A percentile compares a stretch with the other conserved stretches of the same genome.
These are phyloP conservation scores for Oryza australiensis DNA, from an alignment of 176 grass and related monocot genomes.

Conservation along the genomic window DNA sequence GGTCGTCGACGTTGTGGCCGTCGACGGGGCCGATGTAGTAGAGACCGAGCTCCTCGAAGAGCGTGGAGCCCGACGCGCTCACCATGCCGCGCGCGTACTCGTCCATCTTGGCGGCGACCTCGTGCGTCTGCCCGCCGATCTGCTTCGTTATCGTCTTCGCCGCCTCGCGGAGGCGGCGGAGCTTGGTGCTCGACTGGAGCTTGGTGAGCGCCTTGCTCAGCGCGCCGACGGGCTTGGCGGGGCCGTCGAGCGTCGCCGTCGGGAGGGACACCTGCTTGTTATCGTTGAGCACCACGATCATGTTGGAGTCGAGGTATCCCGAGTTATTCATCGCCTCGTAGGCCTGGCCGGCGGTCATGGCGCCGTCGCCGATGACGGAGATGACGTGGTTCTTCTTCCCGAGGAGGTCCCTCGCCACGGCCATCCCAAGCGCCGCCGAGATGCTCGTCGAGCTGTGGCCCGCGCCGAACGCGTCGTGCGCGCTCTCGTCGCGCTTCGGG, in stretches of 20 bases:
- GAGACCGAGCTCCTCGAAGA: constrained; percentile 95
- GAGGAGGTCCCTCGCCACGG: constrained; percentile 72
- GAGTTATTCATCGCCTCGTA: constrained; percentile 99
- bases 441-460: constrained; percentile 96
- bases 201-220: constrained; percentile 84
- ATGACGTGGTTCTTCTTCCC: constrained; percentile 82
- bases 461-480: constrained; percentile 85
- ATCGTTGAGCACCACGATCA: constrained; percentile 92
- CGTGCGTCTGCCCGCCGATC: constrained; percentile 67
- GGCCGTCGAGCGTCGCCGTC: constrained; percentile 83
- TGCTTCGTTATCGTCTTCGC: constrained; percentile 88
- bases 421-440: constrained; percentile 96
- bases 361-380: constrained; percentile 92
- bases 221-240: constrained; percentile 72
- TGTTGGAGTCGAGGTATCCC: constrained; percentile 80
- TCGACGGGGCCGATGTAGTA: constrained; percentile 99
- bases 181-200: constrained; percentile 90
- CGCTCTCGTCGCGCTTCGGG: constrained; percentile 94
- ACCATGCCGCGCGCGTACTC: constrained; percentile 90
- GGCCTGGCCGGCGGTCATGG: constrained; percentile 96
- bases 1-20: constrained; percentile 79
- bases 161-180: constrained; percentile 74
- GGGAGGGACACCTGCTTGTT: constrained; percentile 98
- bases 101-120: constrained; percentile 78
- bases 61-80: constrained; percentile 48